Conservation (phyloP, 768 basidiomycete species). For the Auriscalpium microsporum region DNA sequence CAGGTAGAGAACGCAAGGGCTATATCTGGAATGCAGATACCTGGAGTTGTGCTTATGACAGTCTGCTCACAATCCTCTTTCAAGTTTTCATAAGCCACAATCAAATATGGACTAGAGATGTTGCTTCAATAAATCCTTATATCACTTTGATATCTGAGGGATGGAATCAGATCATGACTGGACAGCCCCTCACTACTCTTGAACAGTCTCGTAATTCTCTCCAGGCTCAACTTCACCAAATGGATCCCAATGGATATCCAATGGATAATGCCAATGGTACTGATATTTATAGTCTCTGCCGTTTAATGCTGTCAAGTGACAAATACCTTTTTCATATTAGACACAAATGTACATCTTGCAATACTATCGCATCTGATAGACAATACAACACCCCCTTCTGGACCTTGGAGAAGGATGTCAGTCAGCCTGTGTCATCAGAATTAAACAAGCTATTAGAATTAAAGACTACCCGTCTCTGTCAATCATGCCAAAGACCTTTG, state of each 20-base stretch:
- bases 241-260: background rate
- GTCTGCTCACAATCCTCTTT: background rate
- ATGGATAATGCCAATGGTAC: background rate
- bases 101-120: background rate
- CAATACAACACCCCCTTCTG: background rate
- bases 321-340: background rate
- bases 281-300: background rate
- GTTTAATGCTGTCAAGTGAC: background rate
- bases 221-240: background rate
- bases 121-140: background rate
- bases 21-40: background rate
- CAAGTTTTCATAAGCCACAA: background rate
- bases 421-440: background rate
- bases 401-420: background rate
- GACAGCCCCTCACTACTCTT: background rate
- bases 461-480: background rate
- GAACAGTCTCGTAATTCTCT: background rate
- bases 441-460: background rate
- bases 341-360: background rate
- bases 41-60: constrained; percentile 7
- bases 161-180: background rate
- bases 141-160: background rate
- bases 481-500: background rate
- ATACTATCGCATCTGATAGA: background rate
- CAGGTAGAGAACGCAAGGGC: background rate